Evolutionary conservation across 441 rosid species (phyloP).

Genomic region (Gossypium trilobum): DNA sequence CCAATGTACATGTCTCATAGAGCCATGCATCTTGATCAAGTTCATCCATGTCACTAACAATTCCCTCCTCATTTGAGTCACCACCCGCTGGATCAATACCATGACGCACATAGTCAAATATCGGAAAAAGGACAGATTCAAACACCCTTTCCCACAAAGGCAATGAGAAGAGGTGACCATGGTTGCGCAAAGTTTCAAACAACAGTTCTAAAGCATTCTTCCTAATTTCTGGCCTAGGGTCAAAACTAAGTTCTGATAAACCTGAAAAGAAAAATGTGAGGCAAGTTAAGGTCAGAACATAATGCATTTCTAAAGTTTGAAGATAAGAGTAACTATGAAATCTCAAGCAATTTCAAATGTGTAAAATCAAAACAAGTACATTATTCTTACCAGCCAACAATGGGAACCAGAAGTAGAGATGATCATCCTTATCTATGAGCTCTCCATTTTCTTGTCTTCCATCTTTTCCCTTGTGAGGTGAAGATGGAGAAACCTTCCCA

Average conservation of each 20-base stretch:
- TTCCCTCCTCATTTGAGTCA: constrained; percentile 51
- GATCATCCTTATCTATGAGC: constrained; percentile 56
- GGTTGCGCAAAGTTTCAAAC: constrained; percentile 89
- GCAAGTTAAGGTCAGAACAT: constrained; percentile 4
- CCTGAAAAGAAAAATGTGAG: constrained; percentile 41
- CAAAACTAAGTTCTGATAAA: constrained; percentile 95
- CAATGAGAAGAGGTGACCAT: constrained; percentile 93
- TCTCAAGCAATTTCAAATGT: constrained; percentile 1
- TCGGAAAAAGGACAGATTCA: constrained; percentile 91
- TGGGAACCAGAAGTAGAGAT: constrained; percentile 95
- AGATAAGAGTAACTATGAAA: neutral
- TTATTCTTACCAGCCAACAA: constrained; percentile 73
- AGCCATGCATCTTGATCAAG: constrained; percentile 99
- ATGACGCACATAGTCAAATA: constrained; percentile 96
- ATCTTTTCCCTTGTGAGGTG: constrained; percentile 47
- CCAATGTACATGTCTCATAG: constrained; percentile 98
- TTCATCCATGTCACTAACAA: constrained; percentile 49
- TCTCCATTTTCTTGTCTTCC: constrained; percentile 62
- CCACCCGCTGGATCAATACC: constrained; percentile 94
- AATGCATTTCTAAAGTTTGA: constrained; percentile 2
- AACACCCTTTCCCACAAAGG: constrained; percentile 88
- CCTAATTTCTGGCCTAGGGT: constrained; percentile 98
- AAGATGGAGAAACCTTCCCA: constrained; percentile 45
- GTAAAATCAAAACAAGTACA: constrained; percentile 10
- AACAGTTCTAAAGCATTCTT: constrained; percentile 88